Percentiles rank a stretch among this genome's conserved stretches.
These are phyloP conservation scores for Hyaloscypha hepaticicola DNA, from an alignment of 495 filamentous ascomycete species.

Conservation along the genomic window DNA sequence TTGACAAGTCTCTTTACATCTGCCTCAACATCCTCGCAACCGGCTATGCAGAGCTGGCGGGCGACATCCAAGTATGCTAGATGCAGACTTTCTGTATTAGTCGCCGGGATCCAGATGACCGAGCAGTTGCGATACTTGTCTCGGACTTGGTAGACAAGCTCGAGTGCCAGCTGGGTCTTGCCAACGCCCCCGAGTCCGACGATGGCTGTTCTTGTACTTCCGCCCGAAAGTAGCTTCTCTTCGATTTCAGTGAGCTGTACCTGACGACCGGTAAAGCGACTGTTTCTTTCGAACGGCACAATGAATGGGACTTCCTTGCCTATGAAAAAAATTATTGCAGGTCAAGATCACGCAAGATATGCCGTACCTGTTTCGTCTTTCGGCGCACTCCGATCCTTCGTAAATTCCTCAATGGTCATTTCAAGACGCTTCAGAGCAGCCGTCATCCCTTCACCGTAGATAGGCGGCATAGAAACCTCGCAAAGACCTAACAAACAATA, in stretches of 20 bases:
- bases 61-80: conserved; percentile 16
- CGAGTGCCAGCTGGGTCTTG: conserved; percentile 19
- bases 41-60: conserved; percentile 7
- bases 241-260: conserved; percentile 7
- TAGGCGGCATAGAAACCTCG: neutral
- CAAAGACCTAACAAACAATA: conserved; percentile 2
- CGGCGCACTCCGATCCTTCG: neutral
- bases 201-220: conserved; percentile 11
- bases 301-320: too few relatives aligned
- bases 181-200: conserved; percentile 25
- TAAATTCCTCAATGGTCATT: neutral
- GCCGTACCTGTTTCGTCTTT: neutral
- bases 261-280: conserved; percentile 17
- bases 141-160: conserved; percentile 15
- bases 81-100: conserved; percentile 10
- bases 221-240: neutral
- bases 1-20: conserved; percentile 13
- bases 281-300: conserved; percentile 20
- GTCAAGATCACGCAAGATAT: neutral
- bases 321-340: neutral
- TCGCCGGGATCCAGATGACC: conserved; percentile 22
- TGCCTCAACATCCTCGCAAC: conserved; percentile 1
- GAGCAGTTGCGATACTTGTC: conserved; percentile 9
- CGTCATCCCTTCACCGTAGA: neutral
- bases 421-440: neutral